These are phyloP conservation scores for Gastrolobium villosum DNA, from an alignment of 306 rosid species.

Conservation along the genomic window DNA sequence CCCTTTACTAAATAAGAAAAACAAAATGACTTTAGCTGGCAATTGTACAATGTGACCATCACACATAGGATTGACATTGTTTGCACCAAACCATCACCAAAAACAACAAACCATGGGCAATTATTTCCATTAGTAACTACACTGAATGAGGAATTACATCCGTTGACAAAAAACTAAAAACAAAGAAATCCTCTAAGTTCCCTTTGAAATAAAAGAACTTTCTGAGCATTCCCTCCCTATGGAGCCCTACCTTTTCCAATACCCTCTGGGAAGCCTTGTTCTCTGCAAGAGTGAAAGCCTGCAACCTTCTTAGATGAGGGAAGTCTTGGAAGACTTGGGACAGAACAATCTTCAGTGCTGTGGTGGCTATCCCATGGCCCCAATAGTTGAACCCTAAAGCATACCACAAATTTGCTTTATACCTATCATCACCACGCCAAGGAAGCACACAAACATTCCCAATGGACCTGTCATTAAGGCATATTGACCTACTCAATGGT, in stretches of 20 bases:
- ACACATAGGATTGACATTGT: background rate
- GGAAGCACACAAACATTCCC: constrained; percentile 54
- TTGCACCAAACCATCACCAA: background rate
- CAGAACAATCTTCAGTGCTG: constrained; percentile 52
- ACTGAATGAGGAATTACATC: constrained; percentile 1
- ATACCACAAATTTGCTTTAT: constrained; percentile 59
- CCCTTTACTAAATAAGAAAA: too few relatives aligned
- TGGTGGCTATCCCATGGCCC: constrained; percentile 62
- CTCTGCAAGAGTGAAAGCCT: constrained; percentile 44
- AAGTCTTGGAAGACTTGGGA: constrained; percentile 55
- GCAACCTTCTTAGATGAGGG: constrained; percentile 58
- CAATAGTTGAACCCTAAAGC: constrained; percentile 47
- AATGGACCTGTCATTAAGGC: constrained; percentile 55
- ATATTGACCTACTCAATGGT: constrained; percentile 60
- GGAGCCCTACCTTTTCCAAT: constrained; percentile 63
- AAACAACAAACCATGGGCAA: background rate
- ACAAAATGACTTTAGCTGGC: background rate
- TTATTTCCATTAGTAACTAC: background rate
- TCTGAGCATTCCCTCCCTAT: constrained; percentile 59
- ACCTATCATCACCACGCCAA: constrained; percentile 48
- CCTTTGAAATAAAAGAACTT: constrained; percentile 50
- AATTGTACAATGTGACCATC: background rate
- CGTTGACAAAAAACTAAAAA: constrained; percentile 49
- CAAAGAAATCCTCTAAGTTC: constrained; percentile 45
- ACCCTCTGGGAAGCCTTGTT: constrained; percentile 70